Evolutionary conservation across 2,329 filamentous ascomycete species (phyloP).

Genomic region (Fonsecaea monophora): DNA sequence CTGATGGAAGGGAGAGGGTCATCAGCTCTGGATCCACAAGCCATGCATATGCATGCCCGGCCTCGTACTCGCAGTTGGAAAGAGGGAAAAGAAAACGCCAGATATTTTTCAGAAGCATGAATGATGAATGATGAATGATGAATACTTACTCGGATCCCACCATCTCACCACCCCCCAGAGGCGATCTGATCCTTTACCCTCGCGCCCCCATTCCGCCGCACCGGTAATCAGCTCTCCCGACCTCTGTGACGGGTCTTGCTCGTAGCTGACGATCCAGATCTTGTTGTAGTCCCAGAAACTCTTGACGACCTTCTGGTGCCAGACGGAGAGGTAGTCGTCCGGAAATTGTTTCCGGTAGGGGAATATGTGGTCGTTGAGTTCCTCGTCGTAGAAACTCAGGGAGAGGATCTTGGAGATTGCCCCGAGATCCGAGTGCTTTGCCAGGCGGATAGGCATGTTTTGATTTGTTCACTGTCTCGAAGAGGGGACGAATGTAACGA

Average conservation of each 20-base stretch:
- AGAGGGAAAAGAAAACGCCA: too few relatives aligned
- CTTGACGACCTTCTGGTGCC: slow-evolving; percentile 13
- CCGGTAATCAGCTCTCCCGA: slow-evolving; percentile 25
- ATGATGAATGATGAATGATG: not conserved
- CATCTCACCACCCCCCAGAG: slow-evolving; percentile 22
- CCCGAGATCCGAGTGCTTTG: slow-evolving; percentile 21
- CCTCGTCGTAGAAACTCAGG: slow-evolving; percentile 25
- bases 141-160: slow-evolving; percentile 33
- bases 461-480: too few relatives aligned
- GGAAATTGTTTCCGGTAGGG: slow-evolving; percentile 27
- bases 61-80: too few relatives aligned
- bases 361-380: slow-evolving; percentile 25
- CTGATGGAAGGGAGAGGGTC: too few relatives aligned
- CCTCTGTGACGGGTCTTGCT: not conserved
- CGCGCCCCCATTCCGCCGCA: slow-evolving; percentile 24
- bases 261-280: slow-evolving; percentile 22
- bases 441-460: slow-evolving; percentile 30
- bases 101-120: not conserved
- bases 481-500: too few relatives aligned
- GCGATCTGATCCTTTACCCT: slow-evolving; percentile 27
- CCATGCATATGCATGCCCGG: not conserved
- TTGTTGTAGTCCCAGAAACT: slow-evolving; percentile 30
- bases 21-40: not conserved
- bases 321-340: slow-evolving; percentile 18
- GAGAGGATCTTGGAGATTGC: slow-evolving; percentile 27